A percentile compares a stretch with the other conserved stretches of the same genome.
Evolutionary conservation across 179 eudicot species (phyloP).

Genomic region (Beta macrorhiza): DNA sequence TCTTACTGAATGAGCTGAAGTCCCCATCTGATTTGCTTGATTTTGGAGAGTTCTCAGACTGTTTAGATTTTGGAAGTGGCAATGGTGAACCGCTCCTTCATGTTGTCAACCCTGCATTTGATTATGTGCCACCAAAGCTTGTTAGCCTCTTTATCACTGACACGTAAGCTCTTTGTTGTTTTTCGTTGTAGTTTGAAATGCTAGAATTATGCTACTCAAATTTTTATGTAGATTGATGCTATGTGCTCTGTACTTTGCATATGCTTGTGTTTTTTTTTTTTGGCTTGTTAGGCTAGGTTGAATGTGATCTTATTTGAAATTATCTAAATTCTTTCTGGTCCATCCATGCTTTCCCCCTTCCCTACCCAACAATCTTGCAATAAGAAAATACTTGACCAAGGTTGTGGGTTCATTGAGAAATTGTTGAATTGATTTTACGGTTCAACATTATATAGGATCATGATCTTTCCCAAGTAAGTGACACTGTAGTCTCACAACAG

Average conservation of each 20-base stretch:
- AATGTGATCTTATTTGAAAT: too few relatives aligned
- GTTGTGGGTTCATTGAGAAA: too few relatives aligned
- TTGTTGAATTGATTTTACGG: background rate
- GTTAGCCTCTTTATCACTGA: slow-evolving; percentile 94
- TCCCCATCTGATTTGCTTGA: slow-evolving; percentile 95
- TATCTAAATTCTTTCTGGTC: background rate
- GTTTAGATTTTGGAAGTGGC: slow-evolving; percentile 85
- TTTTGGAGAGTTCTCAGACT: slow-evolving; percentile 97
- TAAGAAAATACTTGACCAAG: background rate
- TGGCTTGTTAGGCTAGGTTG: background rate
- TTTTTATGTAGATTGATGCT: background rate
- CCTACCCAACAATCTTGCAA: background rate
- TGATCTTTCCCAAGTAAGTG: background rate
- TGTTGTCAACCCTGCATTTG: slow-evolving; percentile 96
- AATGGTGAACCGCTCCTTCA: slow-evolving; percentile 84
- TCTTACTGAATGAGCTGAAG: slow-evolving; percentile 86
- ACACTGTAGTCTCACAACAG: background rate
- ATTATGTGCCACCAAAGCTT: slow-evolving; percentile 94
- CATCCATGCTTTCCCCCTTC: too few relatives aligned
- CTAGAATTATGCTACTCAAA: slow-evolving; percentile 2
- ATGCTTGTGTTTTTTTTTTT: background rate
- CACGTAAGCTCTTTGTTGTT: slow-evolving; percentile 58
- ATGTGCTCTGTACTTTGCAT: background rate
- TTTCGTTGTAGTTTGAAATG: background rate
- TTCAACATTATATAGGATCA: background rate